These are phyloP conservation scores for Carallia pectinifolia DNA, from an alignment of 345 rosid genomes.

Conservation along the genomic window DNA sequence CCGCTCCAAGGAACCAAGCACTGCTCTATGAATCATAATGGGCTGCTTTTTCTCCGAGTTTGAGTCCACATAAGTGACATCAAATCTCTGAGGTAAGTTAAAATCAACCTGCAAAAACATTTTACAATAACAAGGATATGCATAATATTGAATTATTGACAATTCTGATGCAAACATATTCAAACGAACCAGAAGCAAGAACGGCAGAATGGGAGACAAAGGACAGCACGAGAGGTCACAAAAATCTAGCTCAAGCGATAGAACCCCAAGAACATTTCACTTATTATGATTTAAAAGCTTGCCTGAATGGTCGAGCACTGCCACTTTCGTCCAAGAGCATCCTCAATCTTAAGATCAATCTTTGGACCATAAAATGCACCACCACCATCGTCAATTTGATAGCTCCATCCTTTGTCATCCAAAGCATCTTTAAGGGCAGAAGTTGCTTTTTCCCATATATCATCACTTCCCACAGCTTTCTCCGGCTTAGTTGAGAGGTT, in stretches of 20 bases:
- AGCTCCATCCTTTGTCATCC: conserved; percentile 88
- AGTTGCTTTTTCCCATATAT: conserved; percentile 92
- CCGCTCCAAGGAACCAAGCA: conserved; percentile 84
- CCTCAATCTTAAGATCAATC: conserved; percentile 92
- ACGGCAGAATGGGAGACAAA: background rate
- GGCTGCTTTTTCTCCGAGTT: conserved; percentile 77
- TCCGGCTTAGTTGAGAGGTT: conserved; percentile 98
- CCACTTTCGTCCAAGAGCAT: conserved; percentile 97
- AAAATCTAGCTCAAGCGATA: background rate
- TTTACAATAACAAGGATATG: background rate
- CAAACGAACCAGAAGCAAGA: conserved; percentile 49
- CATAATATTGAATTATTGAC: conserved; percentile 20
- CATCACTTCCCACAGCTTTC: conserved; percentile 83
- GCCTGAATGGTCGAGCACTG: conserved; percentile 98
- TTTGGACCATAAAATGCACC: conserved; percentile 99
- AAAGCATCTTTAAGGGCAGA: conserved; percentile 79
- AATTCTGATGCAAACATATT: background rate
- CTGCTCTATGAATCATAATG: conserved; percentile 95
- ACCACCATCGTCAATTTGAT: conserved; percentile 95
- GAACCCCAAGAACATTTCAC: background rate
- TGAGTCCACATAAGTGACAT: conserved; percentile 82
- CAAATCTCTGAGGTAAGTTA: conserved; percentile 85
- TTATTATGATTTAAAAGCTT: conserved; percentile 4
- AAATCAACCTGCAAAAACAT: conserved; percentile 70
- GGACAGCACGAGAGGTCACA: background rate